Evolutionary conservation across 1,284 basidiomycete genomes (phyloP).

Genomic region (Baeospora myosura): DNA sequence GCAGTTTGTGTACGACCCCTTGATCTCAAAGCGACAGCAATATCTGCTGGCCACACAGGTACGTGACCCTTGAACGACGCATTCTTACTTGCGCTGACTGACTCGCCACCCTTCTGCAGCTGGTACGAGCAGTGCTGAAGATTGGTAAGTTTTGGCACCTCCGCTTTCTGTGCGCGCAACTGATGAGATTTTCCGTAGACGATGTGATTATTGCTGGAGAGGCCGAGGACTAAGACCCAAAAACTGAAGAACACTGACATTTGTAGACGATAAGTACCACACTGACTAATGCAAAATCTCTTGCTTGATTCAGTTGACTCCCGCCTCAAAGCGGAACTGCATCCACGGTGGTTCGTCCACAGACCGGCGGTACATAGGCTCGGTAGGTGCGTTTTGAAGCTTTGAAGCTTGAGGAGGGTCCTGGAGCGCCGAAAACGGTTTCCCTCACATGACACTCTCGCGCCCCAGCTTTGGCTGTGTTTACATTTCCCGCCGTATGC

Average conservation of each 20-base stretch:
- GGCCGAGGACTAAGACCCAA: constrained; percentile 13
- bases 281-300: too few relatives aligned
- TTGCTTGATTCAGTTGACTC: too few relatives aligned
- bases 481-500: too few relatives aligned
- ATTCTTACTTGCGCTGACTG: constrained; percentile 4
- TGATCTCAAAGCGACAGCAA: constrained; percentile 97
- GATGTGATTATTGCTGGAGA: constrained; percentile 16
- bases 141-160: constrained; percentile 42
- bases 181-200: constrained; percentile 8
- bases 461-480: too few relatives aligned
- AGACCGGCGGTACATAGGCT: too few relatives aligned
- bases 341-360: too few relatives aligned
- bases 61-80: constrained; percentile 15
- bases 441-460: too few relatives aligned
- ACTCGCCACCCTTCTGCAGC: constrained; percentile 26
- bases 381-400: too few relatives aligned
- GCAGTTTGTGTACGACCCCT: constrained; percentile 94
- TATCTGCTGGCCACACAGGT: constrained; percentile 97
- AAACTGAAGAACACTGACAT: background rate
- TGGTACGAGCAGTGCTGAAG: constrained; percentile 68
- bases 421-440: too few relatives aligned
- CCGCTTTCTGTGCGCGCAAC: background rate
- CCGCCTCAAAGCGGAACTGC: too few relatives aligned
- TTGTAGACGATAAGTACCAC: too few relatives aligned
- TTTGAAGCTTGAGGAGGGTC: too few relatives aligned